A percentile compares a stretch with the other conserved stretches of the same genome.
These are phyloP conservation scores for Alnus glutinosa DNA, from an alignment of 306 rosid genomes.

Conservation along the genomic window DNA sequence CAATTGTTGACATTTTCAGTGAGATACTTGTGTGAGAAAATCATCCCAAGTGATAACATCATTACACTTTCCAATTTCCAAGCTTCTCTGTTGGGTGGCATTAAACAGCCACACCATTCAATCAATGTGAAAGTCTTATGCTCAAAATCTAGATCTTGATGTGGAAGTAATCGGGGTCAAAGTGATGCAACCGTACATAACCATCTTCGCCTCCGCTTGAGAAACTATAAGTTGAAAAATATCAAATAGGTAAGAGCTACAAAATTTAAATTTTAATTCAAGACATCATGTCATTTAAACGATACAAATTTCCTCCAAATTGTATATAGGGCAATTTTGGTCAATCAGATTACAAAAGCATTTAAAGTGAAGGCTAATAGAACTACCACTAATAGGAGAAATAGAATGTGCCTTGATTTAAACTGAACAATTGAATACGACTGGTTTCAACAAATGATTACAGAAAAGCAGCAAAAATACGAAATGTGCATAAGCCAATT, in stretches of 20 bases:
- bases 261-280: not conserved
- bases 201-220: slow-evolving; percentile 99
- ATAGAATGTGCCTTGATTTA: not conserved
- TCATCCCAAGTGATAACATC: no score
- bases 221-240: slow-evolving; percentile 49
- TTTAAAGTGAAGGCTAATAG: not conserved
- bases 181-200: slow-evolving; percentile 86
- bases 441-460: not conserved
- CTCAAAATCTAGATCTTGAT: slow-evolving; percentile 61
- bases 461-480: not conserved
- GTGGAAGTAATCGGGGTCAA: slow-evolving; percentile 86
- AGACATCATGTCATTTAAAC: not conserved
- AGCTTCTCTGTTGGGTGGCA: no score
- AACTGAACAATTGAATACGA: not conserved
- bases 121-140: not conserved
- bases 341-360: not conserved
- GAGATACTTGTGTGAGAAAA: no score
- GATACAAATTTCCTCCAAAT: no score
- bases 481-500: not conserved
- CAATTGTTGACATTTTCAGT: no score
- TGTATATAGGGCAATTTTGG: not conserved
- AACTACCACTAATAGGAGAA: not conserved
- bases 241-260: not conserved
- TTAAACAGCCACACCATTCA: no score
- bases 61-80: no score